Conservation (phyloP, 371 early-diverging fungal genomes). For the Thermomucor indicae-seudaticae region DNA sequence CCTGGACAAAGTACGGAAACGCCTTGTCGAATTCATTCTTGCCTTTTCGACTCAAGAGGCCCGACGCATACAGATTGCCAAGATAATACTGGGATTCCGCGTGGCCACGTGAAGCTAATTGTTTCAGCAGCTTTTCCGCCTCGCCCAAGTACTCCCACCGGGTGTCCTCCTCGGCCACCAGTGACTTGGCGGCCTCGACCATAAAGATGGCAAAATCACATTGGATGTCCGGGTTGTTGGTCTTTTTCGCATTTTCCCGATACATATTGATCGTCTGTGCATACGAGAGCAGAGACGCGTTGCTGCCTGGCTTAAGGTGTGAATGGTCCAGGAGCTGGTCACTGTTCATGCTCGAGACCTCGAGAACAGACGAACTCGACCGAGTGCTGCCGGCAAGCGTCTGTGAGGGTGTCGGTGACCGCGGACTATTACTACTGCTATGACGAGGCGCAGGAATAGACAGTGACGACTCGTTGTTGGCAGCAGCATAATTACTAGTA, state of each 20-base stretch:
- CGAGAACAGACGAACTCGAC: conserved; percentile 3
- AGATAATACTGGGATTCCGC: conserved; percentile 66
- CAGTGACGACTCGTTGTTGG: neutral
- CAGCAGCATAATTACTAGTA: neutral
- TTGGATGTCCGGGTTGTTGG: conserved; percentile 76
- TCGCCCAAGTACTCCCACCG: conserved; percentile 59
- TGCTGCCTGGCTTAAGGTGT: conserved; percentile 63
- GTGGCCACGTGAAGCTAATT: conserved; percentile 59
- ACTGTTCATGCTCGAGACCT: neutral
- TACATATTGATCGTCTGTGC: conserved; percentile 74
- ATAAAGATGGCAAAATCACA: conserved; percentile 82
- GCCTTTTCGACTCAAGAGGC: conserved; percentile 51
- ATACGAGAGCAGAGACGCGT: conserved; percentile 63
- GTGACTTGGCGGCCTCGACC: conserved; percentile 62
- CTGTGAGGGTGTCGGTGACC: conserved; percentile 3
- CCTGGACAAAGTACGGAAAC: conserved; percentile 65
- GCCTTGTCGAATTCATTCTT: conserved; percentile 71
- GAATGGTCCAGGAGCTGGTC: conserved; percentile 61
- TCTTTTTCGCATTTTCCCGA: conserved; percentile 78
- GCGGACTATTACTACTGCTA: neutral
- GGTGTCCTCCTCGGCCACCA: conserved; percentile 44
- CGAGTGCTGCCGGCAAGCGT: conserved; percentile 6
- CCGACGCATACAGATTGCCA: conserved; percentile 61
- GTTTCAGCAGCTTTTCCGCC: conserved; percentile 57
- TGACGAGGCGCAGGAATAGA: neutral